Conservation (phyloP, 2,329 filamentous ascomycete genomes). For the Ramularia endophylla region DNA sequence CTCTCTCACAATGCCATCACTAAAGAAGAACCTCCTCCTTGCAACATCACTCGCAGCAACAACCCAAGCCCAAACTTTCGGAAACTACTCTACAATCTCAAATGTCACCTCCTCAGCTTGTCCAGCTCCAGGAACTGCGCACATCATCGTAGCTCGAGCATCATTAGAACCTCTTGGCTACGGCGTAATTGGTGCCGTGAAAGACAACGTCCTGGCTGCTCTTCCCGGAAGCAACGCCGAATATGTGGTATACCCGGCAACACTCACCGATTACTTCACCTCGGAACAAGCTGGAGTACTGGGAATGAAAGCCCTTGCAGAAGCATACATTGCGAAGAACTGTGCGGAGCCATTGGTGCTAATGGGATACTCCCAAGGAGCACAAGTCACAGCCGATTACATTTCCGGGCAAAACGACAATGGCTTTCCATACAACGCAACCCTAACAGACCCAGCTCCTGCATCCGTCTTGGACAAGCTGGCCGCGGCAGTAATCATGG, state of each 20-base stretch:
- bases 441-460: constrained; percentile 8
- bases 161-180: constrained; percentile 14
- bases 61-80: too few species aligned
- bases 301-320: constrained; percentile 10
- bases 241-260: constrained; percentile 16
- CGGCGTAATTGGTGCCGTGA: constrained; percentile 14
- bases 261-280: constrained; percentile 14
- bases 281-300: constrained; percentile 16
- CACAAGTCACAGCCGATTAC: constrained; percentile 15
- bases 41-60: too few species aligned
- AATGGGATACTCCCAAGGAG: constrained; percentile 22
- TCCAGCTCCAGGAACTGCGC: constrained; percentile 10
- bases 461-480: constrained; percentile 6
- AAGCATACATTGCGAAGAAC: constrained; percentile 10
- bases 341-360: constrained; percentile 13
- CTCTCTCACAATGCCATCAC: too few species aligned
- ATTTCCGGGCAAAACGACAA: constrained; percentile 13
- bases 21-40: too few species aligned
- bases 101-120: constrained; percentile 14
- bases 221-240: constrained; percentile 13
- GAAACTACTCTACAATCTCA: constrained; percentile 9
- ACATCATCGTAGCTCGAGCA: constrained; percentile 19
- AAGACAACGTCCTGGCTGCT: constrained; percentile 11
- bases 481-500: constrained; percentile 15
- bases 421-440: constrained; percentile 11